These are phyloP conservation scores for Begonia peltatifolia DNA, from an alignment of 306 rosid genomes.

Conservation along the genomic window DNA sequence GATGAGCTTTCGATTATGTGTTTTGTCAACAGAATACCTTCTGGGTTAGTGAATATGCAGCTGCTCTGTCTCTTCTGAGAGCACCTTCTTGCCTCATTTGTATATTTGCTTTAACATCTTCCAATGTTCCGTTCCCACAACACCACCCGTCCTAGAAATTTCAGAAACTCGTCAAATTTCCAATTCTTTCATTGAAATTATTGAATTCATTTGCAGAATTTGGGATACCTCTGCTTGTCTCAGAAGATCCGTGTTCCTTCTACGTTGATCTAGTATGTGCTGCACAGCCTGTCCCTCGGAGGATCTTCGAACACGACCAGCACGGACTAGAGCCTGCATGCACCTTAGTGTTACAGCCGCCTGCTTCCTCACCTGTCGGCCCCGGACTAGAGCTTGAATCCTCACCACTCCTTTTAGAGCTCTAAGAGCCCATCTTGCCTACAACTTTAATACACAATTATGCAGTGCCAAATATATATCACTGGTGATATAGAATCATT, in stretches of 20 bases:
- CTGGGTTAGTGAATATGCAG: conserved; percentile 85
- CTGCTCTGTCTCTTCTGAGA: conserved; percentile 82
- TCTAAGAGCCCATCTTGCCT: conserved; percentile 95
- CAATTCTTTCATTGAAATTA: background rate
- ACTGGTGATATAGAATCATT: too few species aligned
- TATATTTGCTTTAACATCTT: conserved; percentile 59
- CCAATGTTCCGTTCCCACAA: conserved; percentile 68
- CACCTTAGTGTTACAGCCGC: conserved; percentile 95
- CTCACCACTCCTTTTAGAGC: conserved; percentile 94
- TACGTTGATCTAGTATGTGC: conserved; percentile 50
- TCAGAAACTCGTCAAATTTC: background rate
- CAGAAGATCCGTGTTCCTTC: conserved; percentile 50
- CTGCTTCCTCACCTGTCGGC: conserved; percentile 88
- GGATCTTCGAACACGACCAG: conserved; percentile 87
- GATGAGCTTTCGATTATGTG: too few species aligned
- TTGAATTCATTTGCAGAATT: too few species aligned
- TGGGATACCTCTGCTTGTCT: conserved; percentile 77
- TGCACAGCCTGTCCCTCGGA: conserved; percentile 88
- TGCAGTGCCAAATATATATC: too few species aligned
- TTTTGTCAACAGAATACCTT: conserved; percentile 30
- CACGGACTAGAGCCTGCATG: conserved; percentile 96
- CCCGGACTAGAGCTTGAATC: conserved; percentile 93
- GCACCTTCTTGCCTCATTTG: conserved; percentile 94
- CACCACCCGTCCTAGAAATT: conserved; percentile 86
- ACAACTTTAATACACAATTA: conserved; percentile 2